phyloP scores from a whole-genome alignment of 2,329 filamentous ascomycete species.

The Cryphonectria parasitica region DNA sequence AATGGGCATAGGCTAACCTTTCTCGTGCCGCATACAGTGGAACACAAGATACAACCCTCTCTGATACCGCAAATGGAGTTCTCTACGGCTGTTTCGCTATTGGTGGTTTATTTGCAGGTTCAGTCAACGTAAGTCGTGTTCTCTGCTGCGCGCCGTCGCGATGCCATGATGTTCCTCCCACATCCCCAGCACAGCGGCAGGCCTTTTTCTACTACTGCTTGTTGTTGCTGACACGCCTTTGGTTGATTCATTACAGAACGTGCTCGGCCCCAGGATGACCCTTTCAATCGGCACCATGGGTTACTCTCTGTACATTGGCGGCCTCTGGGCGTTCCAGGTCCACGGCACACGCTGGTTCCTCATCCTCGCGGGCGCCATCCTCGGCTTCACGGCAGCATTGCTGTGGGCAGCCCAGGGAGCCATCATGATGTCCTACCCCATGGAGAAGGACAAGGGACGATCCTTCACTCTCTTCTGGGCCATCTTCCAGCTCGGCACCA shows the following conservation, averaged over 20 bases:
- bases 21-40: slow-evolving; percentile 18
- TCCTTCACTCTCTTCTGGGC: slow-evolving; percentile 33
- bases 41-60: slow-evolving; percentile 28
- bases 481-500: slow-evolving; percentile 34
- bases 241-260: slow-evolving; percentile 24
- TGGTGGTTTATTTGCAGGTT: slow-evolving; percentile 29
- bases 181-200: neutral
- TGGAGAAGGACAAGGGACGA: slow-evolving; percentile 32
- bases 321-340: slow-evolving; percentile 31
- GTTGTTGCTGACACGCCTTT: slow-evolving; percentile 3
- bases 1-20: neutral
- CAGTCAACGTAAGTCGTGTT: slow-evolving; percentile 28
- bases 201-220: neutral
- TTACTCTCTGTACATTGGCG: slow-evolving; percentile 31
- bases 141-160: neutral
- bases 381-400: slow-evolving; percentile 30
- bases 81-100: slow-evolving; percentile 33
- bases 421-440: slow-evolving; percentile 31
- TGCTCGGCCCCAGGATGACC: slow-evolving; percentile 31
- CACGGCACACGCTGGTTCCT: slow-evolving; percentile 31
- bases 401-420: slow-evolving; percentile 32
- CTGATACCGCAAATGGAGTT: slow-evolving; percentile 31
- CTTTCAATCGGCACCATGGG: slow-evolving; percentile 31
- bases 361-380: slow-evolving; percentile 31
- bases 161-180: neutral